Percentiles rank a stretch among this genome's conserved stretches.
Conservation (phyloP, 345 rosid species). For the Moricandia moricandioides region DNA sequence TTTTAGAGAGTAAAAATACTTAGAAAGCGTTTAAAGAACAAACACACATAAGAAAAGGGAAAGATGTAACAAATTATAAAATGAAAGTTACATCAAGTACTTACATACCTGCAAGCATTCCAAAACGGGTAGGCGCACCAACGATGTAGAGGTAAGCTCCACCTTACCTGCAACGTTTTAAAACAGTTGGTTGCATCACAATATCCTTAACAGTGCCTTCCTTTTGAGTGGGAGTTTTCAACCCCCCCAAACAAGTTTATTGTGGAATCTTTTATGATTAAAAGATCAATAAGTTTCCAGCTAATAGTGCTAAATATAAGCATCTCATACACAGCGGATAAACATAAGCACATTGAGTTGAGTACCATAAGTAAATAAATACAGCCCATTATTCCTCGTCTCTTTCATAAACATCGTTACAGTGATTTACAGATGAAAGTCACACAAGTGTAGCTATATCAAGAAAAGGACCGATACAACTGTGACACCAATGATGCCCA, state of each 20-base stretch:
- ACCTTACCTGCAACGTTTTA: conserved; percentile 11
- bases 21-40: conserved; percentile 33
- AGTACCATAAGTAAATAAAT: conserved; percentile 1
- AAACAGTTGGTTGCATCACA: conserved; percentile 5
- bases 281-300: conserved; percentile 6
- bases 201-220: conserved; percentile 1
- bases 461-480: conserved; percentile 45
- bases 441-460: conserved; percentile 21
- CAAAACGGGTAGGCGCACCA: not conserved
- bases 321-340: conserved; percentile 4
- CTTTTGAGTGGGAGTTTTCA: not conserved
- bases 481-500: conserved; percentile 54
- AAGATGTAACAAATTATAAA: conserved; percentile 19
- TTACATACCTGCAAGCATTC: conserved; percentile 22
- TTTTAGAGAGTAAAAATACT: conserved; percentile 49
- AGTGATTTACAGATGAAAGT: conserved; percentile 36
- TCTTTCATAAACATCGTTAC: conserved; percentile 18
- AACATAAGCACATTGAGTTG: not conserved
- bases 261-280: not conserved
- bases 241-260: conserved; percentile 1
- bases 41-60: conserved; percentile 9
- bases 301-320: not conserved
- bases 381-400: conserved; percentile 22
- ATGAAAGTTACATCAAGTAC: conserved; percentile 1
- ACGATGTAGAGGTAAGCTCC: conserved; percentile 9